Evolutionary conservation across 176 grass and related monocot species (phyloP), one percentile per base, ranked within the genome.

Genomic region (Thalia dealbata): DNA sequence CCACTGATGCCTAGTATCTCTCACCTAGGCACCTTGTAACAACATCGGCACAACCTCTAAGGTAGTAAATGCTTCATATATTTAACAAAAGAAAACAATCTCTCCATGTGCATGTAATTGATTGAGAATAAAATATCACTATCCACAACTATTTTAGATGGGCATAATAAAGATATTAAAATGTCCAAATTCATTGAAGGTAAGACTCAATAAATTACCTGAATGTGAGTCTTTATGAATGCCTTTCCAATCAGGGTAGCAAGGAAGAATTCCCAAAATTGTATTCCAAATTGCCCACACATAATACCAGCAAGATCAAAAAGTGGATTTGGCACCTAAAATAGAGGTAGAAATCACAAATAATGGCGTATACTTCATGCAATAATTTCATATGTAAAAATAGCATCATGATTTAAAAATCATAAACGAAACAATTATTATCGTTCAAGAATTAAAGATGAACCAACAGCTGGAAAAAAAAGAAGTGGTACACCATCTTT

Each of bases 191-290:
- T n/a, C 0, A 23, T 22, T 2, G n/a, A 68, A 13, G 38, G 35
- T 7, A 44, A 15, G 7, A 18, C 9, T 68, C 65, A 23, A 68
- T 7, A 23, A 11, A n/a, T 45, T 86, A 99, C 95, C 90, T 99
- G 90, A 54, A 93, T 87, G 81, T 81, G 88, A 74, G 91, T 84
- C 78, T 99, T 93, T 82, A 99, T 77, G 72, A 99, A 46, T 72
- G 95, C 90, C 85, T 99, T 99, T 81, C 95, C 90, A 62, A 86
- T 93, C 76, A 91, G 83, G 54, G 95, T 99, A 74, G 95, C 90
- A 22, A 99, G 75, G 73, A 99, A 99, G 78, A 99, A 99, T 72
- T 91, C 91, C 95, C 90, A 93, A 80, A 99, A 99, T 61, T 87
- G 85, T 30, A 99, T 66, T 45, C 81, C 84, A 81, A 93, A 88